Base-by-base conservation (phyloP, 1,139 yeast species). In the Yamadazyma taylorii region DNA sequence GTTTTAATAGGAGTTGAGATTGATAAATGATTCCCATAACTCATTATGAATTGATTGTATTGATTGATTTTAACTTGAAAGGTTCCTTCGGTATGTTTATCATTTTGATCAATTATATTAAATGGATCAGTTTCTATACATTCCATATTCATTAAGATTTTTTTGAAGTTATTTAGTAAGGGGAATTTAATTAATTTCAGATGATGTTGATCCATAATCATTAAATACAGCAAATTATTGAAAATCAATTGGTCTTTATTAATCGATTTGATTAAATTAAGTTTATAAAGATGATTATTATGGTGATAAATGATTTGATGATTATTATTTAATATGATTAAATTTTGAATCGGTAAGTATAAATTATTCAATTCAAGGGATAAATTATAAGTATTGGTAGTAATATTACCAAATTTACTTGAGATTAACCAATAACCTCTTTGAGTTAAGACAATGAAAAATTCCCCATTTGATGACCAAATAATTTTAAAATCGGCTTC, bases 391-490 rank as follows among this genome's bases (percentile, higher is more conserved):
- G 73, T 61, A 37, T 55, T 58, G 42, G 66, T 68, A 9, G 58
- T 49, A 3, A 47, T 41, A 27, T 56, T 55, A 1, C 76, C 76
- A 42, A 67, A 69, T 40, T 60, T 63, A 3, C 73, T 61, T 24
- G 54, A 49, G 5, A 69, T 44, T 11, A 55, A 52, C 75, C 75
- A 71, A 26, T 43, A 42, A 1, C 62, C 63, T 13, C 56, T 37
- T 5, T 37, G 26, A 39, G 59, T 51, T 11, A 59, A 40, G 2
- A 58, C 22, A 2, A 51, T 45, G 39, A 69, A 62, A 39, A 60
- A 69, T 15, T 52, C 52, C 3, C 76, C 76, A 47, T 67, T 58
- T 1, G 64, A 56, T 0, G 74, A 58, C 75, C 75, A 70, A 22
- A 23, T 30, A 19, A 45, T 27, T 3, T 36, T 37, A 5, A 46